phyloP scores from a whole-genome alignment of 2,329 filamentous ascomycete genomes.

The Zymoseptoria passerinii region DNA sequence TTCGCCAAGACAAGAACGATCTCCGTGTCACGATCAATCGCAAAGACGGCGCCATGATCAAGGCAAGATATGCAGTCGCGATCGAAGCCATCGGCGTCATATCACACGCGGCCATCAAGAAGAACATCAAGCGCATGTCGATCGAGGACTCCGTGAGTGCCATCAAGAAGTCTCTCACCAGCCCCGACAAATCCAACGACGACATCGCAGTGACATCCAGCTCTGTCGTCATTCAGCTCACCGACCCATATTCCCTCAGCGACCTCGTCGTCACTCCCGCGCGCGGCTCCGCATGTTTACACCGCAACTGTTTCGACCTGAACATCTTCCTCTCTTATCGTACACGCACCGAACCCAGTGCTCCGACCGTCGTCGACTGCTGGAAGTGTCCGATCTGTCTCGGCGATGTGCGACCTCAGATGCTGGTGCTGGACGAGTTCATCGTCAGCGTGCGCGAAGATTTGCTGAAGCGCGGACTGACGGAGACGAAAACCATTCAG shows the following conservation, averaged over 20 bases:
- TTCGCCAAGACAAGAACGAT: constrained; percentile 54
- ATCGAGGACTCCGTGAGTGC: constrained; percentile 45
- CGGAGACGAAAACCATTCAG: constrained; percentile 51
- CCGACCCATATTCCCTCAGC: constrained; percentile 39
- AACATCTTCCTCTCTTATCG: constrained; percentile 69
- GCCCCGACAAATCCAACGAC: constrained; percentile 40
- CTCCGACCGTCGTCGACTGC: constrained; percentile 48
- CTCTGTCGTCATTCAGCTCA: constrained; percentile 36
- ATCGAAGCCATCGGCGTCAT: constrained; percentile 61
- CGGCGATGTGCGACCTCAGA: constrained; percentile 64
- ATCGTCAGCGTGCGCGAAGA: constrained; percentile 53
- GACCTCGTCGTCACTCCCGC: constrained; percentile 61
- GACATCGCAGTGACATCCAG: constrained; percentile 36
- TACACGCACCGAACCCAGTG: constrained; percentile 30
- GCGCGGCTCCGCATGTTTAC: constrained; percentile 60
- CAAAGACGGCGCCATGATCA: constrained; percentile 29
- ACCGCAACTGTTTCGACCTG: constrained; percentile 86
- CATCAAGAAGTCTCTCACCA: constrained; percentile 47
- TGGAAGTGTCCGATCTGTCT: constrained; percentile 86
- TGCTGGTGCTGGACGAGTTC: constrained; percentile 66
- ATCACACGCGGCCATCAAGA: constrained; percentile 33
- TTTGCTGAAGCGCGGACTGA: constrained; percentile 28
- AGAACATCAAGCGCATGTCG: constrained; percentile 29
- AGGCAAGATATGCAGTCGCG: constrained; percentile 52
- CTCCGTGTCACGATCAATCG: constrained; percentile 47